Base-by-base conservation (phyloP, 2,329 filamentous ascomycete species). In the Teratosphaeria viscida region DNA sequence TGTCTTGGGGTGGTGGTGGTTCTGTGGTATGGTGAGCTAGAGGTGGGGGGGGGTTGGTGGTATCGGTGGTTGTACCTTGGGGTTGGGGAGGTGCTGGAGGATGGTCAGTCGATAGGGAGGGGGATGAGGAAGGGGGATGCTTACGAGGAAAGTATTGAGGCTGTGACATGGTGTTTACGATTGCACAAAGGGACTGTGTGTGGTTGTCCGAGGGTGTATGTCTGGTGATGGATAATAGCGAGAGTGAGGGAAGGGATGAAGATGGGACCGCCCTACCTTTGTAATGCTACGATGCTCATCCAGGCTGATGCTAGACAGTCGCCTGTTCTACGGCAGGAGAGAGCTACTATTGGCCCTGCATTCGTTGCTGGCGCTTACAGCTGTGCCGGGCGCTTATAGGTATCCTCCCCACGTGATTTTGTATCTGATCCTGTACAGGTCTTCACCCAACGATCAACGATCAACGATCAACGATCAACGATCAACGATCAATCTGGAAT, bases 111-210 rank as follows among this genome's bases (percentile, higher is more conserved):
- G 54, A 27, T 27, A 1, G 4, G 11, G 8, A 16, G 7, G 26
- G 10, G 47, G 29, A 12, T 26, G 43, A 14, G 35, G 2, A 19
- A 11, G 49, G 3, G 10, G 23, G 2, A 2, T 52, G 60, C 69
- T 64, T 62, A 71, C 69, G 69, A 61, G 68, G 66, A 55, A 65
- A 71, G 62, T 70, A 71, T 56, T 71, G 69, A 29, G 61, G 61
- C n/a, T 62, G 61, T 3, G 60, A 56, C 29, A 64, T 62, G 3
- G 29, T 32, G 29, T 3, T 32, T 4, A 32, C 29, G 7, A 32
- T 32, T 5, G 4, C 2, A 5, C 29, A 32, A 2, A 32, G 7
- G 29, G 4, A 3, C 29, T 1, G 29, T 32, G 29, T 61, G 60
- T 5, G 10, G 16, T 29, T 55, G 26, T 55, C 10, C 26, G 34